Base-by-base conservation (phyloP, 1,284 basidiomycete genomes). In the Anthracocystis setariae region DNA sequence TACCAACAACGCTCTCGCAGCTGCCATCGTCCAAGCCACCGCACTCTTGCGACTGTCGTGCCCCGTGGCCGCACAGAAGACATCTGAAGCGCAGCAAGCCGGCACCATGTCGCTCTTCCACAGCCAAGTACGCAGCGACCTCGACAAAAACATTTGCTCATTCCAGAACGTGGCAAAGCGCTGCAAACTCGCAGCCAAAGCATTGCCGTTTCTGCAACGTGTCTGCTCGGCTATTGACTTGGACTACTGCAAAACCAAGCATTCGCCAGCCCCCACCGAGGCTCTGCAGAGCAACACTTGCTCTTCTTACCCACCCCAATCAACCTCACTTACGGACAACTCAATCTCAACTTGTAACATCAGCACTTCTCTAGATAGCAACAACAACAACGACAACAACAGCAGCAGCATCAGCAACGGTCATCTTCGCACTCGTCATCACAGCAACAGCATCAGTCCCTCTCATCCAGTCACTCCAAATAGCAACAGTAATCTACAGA, bases 21-120 rank as follows among this genome's bases (percentile, higher is more conserved):
- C 66, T n/a, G 50, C 66, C n/a, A 37, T 69, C 35, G 54, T 69
- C n/a, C 66, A 69, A 37, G 66, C 60, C 8, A 56, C 51, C 2
- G 64, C 55, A 12, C 48, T 67, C 20, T 51, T 67, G 13, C 53
- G 54, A 2, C 61, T 63, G 4, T 44, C 52, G 12, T 56, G 47
- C 29, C 53, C 60, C 17, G 9, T 21, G 21, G 29, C 45, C 18
- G n/a, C 45, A 12, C 10, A 10, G 7, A 20, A 21, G 5, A 3
- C 45, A 35, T 46, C 32, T 3, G 13, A 24, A 27, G 9, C 45
- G 9, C 12, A 24, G 8, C 45, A 13, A 35, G 9, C 45, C 29
- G 29, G 45, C 29, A 17, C 47, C 4, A 27, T 44, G 9, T 51
- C 44, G 29, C 61, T 47, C 12, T 52, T 63, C 27, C 54, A 63